Evolutionary conservation across 2,329 filamentous ascomycete species (phyloP).

Genomic region (Alternaria rosae): DNA sequence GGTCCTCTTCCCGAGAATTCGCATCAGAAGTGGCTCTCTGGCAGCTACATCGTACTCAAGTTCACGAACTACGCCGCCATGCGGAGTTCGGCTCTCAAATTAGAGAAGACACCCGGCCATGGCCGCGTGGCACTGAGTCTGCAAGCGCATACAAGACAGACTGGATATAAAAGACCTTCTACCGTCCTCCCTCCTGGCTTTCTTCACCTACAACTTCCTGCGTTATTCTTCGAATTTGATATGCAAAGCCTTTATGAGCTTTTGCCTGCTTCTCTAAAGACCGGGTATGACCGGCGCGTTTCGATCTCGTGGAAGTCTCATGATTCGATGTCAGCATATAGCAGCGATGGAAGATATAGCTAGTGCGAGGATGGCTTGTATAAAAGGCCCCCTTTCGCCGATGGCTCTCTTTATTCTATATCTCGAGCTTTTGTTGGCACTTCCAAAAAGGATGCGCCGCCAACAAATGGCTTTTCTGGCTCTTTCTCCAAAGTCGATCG

Average conservation of each 20-base stretch:
- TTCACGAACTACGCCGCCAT: no score
- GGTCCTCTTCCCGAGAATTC: accelerated
- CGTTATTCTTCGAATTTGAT: no score
- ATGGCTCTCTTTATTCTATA: not conserved
- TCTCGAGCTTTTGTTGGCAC: not conserved
- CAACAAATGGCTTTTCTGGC: not conserved
- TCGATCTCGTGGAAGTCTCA: not conserved
- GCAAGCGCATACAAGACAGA: no score
- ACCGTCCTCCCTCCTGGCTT: no score
- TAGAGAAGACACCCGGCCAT: no score
- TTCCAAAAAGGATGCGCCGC: not conserved
- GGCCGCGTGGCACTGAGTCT: no score
- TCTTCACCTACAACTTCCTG: no score
- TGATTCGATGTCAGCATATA: not conserved
- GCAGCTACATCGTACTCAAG: not conserved
- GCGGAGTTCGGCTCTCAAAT: not conserved
- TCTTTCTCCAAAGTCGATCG: not conserved
- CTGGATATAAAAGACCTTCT: no score
- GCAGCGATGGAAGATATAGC: accelerated
- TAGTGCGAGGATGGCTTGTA: not conserved
- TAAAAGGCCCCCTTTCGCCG: not conserved
- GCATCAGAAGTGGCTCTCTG: accelerated
- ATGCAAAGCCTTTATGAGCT: no score
- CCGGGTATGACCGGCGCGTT: not conserved
- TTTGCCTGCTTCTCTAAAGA: no score